Evolutionary conservation across 345 rosid genomes (phyloP).

Genomic region (Anacardium occidentale): DNA sequence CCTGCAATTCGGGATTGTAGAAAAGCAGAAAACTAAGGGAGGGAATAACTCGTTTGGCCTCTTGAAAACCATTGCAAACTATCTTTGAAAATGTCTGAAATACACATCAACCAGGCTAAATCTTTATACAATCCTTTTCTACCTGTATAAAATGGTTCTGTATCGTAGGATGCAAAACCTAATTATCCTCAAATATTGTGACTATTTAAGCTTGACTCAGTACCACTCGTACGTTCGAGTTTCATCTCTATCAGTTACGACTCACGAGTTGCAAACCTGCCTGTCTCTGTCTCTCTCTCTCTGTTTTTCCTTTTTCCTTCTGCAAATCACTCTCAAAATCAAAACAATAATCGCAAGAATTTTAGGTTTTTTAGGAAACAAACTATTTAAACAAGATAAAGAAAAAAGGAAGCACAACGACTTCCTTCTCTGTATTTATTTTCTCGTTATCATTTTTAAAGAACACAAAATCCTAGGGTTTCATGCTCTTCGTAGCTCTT

Average conservation of each 20-base stretch:
- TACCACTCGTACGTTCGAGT: neutral
- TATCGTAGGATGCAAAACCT: too few relatives aligned
- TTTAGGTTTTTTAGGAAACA: neutral
- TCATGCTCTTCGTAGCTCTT: conserved; percentile 43
- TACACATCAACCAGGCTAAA: too few relatives aligned
- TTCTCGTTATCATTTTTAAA: too few relatives aligned
- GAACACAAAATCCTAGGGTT: conserved; percentile 34
- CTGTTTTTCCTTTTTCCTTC: neutral
- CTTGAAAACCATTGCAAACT: too few relatives aligned
- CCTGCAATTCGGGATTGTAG: too few relatives aligned
- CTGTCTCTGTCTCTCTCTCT: neutral
- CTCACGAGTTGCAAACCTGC: conserved; percentile 16
- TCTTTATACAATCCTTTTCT: too few relatives aligned
- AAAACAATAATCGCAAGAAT: neutral
- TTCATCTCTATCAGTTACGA: conserved; percentile 26
- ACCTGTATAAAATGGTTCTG: too few relatives aligned
- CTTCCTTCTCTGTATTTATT: neutral
- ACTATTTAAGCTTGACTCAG: neutral
- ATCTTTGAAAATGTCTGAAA: too few relatives aligned
- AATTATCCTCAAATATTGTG: neutral
- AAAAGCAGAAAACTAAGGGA: too few relatives aligned
- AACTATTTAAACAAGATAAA: neutral
- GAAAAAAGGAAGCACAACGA: neutral
- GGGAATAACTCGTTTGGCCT: too few relatives aligned
- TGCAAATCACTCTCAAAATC: neutral